phyloP scores from a whole-genome alignment of 345 rosid genomes.

The Heritiera fomes region DNA sequence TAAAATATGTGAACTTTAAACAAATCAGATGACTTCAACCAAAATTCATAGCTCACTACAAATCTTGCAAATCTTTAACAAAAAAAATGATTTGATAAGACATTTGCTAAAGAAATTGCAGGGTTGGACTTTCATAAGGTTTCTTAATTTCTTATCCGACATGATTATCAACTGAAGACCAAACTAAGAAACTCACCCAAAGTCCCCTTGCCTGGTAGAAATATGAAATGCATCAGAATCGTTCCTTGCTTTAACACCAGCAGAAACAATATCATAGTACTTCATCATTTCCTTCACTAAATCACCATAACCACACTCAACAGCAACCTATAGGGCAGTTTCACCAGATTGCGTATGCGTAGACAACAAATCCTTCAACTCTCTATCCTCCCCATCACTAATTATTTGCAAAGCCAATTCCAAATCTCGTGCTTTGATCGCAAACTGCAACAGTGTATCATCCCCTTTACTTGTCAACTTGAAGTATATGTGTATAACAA shows the following conservation, averaged over 20 bases:
- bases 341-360: conserved; percentile 84
- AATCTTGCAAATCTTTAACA: background rate
- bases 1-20: background rate
- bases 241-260: conserved; percentile 68
- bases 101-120: background rate
- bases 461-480: conserved; percentile 46
- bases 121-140: conserved; percentile 3
- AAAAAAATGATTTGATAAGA: background rate
- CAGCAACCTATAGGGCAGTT: conserved; percentile 75
- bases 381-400: conserved; percentile 36
- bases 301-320: conserved; percentile 65
- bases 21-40: background rate
- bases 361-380: conserved; percentile 48
- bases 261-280: conserved; percentile 52
- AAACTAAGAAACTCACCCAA: conserved; percentile 50
- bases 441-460: conserved; percentile 64
- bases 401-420: conserved; percentile 52
- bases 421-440: conserved; percentile 61
- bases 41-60: background rate
- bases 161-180: background rate
- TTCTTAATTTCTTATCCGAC: conserved; percentile 8
- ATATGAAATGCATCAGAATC: conserved; percentile 86
- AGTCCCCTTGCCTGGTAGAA: conserved; percentile 82
- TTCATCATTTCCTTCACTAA: conserved; percentile 65
- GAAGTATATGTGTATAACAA: too few relatives aligned